Conservation (phyloP, 495 filamentous ascomycete species). For the Hypoxylon rickii region DNA sequence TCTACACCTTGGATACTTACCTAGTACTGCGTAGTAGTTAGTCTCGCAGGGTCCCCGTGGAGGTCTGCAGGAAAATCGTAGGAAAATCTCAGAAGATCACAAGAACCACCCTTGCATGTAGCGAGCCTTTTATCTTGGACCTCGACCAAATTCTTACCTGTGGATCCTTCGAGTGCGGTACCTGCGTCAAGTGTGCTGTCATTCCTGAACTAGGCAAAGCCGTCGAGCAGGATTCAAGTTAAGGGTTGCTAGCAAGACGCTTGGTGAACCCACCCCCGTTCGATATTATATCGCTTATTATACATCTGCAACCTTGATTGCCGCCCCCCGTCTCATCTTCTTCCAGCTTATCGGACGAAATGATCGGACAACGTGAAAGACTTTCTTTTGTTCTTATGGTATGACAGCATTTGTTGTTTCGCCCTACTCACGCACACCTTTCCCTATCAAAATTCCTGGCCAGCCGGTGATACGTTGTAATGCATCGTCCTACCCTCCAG, state of each 20-base stretch:
- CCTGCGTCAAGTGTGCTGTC: conserved; percentile 32
- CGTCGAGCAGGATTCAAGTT: conserved; percentile 24
- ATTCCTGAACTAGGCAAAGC: conserved; percentile 18
- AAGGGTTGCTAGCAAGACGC: conserved; percentile 9
- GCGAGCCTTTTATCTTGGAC: conserved; percentile 7
- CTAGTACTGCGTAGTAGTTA: too few species aligned
- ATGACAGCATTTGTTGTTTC: conserved; percentile 30
- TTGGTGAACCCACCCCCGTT: conserved; percentile 30
- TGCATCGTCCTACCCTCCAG: conserved; percentile 33
- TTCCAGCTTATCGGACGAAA: conserved; percentile 35
- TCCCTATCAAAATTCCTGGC: conserved; percentile 23
- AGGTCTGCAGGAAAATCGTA: conserved; percentile 10
- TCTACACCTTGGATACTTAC: conserved; percentile 1
- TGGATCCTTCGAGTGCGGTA: conserved; percentile 31
- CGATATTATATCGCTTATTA: conserved; percentile 29
- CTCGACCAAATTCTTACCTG: conserved; percentile 22
- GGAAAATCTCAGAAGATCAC: conserved; percentile 10
- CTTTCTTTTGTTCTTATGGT: conserved; percentile 22
- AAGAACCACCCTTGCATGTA: conserved; percentile 11
- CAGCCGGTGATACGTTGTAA: conserved; percentile 28
- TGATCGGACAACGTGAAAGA: conserved; percentile 20
- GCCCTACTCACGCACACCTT: conserved; percentile 11
- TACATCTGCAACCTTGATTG: conserved; percentile 33
- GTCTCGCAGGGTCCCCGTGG: too few species aligned
- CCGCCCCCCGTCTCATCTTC: conserved; percentile 28